Evolutionary conservation across 2,329 filamentous ascomycete species (phyloP), one percentile per base, ranked within the genome.

Genomic region (Phialocephala sp.): DNA sequence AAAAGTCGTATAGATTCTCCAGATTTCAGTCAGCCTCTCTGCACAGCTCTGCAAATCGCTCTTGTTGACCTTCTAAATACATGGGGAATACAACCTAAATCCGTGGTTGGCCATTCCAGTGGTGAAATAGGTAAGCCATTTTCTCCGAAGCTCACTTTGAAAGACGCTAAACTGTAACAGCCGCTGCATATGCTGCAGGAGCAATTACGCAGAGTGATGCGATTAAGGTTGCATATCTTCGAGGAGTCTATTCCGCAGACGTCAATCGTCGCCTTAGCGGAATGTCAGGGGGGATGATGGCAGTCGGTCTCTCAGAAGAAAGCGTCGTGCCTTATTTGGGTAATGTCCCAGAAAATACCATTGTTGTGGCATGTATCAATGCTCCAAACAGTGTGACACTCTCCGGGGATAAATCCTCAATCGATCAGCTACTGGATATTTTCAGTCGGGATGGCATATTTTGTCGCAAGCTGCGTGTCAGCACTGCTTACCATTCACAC

Each of bases 261-360:
- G 41, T 60, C 39, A 60, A 60, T 54, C 9, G 32, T 12, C 59
- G 58, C 15, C 32, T 61, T 2, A 14, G 54, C 37, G 35, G 15
- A 36, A 22, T 47, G 2, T 43, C 57, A 15, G 85, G 85, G 0
- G 75, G 80, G 14, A 87, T 87, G 85, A 78, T 86, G 71, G 85
- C 85, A 1, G 83, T 85, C 1, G 85, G 70, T 36, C 36, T 71
- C 8, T 59, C 60, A 5, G 22, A 63, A 20, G 50, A 62, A 35
- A 54, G 60, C 24, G 14, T 69, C 12, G 8, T 39, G 3, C 32
- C 35, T 62, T 59, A 59, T 35, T 20, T 37, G 64, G 62, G 36
- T 56, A 60, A 24, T 11, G 22, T 64, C 18, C 32, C 41, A 11
- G 43, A 58, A 12, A 41, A 39, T 5, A 24, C 24, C 14, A 55